phyloP scores from a whole-genome alignment of 768 basidiomycete species.

The Kwoniella sp. region DNA sequence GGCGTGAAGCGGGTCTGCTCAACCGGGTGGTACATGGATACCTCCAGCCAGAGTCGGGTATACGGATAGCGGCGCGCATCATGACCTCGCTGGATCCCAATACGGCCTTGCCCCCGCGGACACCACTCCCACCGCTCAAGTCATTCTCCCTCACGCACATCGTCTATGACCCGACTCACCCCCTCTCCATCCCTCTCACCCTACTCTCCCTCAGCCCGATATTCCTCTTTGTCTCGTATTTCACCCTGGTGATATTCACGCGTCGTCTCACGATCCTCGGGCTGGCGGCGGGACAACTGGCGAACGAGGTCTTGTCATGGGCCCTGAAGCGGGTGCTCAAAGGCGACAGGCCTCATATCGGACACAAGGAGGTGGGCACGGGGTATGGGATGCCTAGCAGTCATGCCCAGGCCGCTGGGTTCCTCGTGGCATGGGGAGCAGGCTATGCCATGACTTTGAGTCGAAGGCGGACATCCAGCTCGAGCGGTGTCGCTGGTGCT shows the following conservation, averaged over 20 bases:
- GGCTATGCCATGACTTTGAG: conserved; percentile 23
- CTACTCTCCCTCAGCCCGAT: conserved; percentile 45
- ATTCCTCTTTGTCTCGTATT: conserved; percentile 48
- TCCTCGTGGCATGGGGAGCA: conserved; percentile 34
- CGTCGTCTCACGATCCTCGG: conserved; percentile 37
- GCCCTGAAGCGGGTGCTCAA: conserved; percentile 34
- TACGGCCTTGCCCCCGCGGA: not conserved
- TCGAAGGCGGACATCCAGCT: not conserved
- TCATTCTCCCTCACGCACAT: conserved; percentile 39
- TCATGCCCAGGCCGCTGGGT: conserved; percentile 45
- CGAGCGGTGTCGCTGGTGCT: not conserved
- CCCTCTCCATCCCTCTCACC: conserved; percentile 42
- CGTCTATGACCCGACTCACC: conserved; percentile 43
- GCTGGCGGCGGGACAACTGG: conserved; percentile 35
- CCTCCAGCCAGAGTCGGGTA: too few relatives aligned
- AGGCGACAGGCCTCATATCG: conserved; percentile 38
- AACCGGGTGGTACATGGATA: too few relatives aligned
- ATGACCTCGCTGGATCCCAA: conserved; percentile 26
- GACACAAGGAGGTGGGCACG: conserved; percentile 33
- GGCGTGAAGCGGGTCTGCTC: too few relatives aligned
- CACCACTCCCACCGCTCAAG: conserved; percentile 29
- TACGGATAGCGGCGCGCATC: too few relatives aligned
- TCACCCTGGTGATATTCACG: conserved; percentile 42
- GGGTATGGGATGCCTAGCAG: conserved; percentile 49
- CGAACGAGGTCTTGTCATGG: conserved; percentile 40